Evolutionary conservation across 2,329 filamentous ascomycete species (phyloP).

Genomic region (Huntiella decipiens): DNA sequence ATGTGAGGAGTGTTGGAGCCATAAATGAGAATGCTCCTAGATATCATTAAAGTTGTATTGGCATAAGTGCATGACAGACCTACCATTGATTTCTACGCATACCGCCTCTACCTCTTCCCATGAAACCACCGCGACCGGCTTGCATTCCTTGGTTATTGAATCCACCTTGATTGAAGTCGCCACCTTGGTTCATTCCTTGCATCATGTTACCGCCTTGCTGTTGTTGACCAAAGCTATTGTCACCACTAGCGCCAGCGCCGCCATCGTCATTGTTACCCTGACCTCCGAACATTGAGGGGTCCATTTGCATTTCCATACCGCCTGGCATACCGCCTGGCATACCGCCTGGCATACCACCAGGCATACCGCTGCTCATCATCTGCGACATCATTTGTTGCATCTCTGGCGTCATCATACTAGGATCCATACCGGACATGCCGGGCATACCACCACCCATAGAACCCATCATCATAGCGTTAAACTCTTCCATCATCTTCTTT

Average conservation of each 20-base stretch:
- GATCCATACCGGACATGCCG: conserved; percentile 29
- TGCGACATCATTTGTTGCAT: conserved; percentile 54
- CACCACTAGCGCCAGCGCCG: conserved; percentile 1
- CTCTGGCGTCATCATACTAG: conserved; percentile 35
- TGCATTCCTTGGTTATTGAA: conserved; percentile 7
- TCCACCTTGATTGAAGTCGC: conserved; percentile 5
- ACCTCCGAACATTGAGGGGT: conserved; percentile 34
- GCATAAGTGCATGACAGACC: not conserved
- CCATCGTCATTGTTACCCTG: conserved; percentile 22
- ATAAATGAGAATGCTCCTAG: too few relatives aligned
- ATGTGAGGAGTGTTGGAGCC: too few relatives aligned
- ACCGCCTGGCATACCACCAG: conserved; percentile 20
- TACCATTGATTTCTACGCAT: conserved; percentile 10
- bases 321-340: conserved; percentile 25
- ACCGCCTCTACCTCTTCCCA: conserved; percentile 7
- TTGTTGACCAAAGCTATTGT: conserved; percentile 3
- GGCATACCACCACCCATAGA: conserved; percentile 25
- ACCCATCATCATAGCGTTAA: conserved; percentile 47
- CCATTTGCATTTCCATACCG: conserved; percentile 44
- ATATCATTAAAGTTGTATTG: not conserved
- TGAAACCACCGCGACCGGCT: conserved; percentile 5
- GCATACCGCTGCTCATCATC: conserved; percentile 30
- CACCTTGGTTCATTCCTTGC: conserved; percentile 2
- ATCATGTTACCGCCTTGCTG: conserved; percentile 5
- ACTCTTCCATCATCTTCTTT: conserved; percentile 64